Evolutionary conservation across 805 yeast species (phyloP), one percentile per base, ranked within the genome.

Genomic region (Zygoascus bituminiphila): DNA sequence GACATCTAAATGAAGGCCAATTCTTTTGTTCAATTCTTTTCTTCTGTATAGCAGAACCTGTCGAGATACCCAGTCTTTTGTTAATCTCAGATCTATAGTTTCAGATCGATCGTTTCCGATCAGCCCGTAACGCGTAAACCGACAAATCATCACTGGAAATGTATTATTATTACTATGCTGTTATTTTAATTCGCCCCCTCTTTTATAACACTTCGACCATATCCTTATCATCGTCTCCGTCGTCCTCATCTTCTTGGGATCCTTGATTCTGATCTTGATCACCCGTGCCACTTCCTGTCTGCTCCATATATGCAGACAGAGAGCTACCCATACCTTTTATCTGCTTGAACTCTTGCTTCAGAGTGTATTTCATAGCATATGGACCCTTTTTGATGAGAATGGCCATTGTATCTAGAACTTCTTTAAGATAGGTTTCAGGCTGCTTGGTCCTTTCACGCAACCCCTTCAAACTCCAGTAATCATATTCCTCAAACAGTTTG

Each of bases 391-490:
- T 88, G 58, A 86, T 89, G 61, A 93, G 74, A 26, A 78, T 76
- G 1, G 98, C 98, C 60, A 93, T 87, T 43, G 84, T 79, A 52
- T 91, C 98, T 44, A 93, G 71, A 50, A 93, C 85, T 62, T 89
- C 96, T 62, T 89, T 88, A 54, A 93, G 72, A 64, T 86, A 94
- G 14, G 62, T 65, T 63, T 93, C 98, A 1, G 98, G 98, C 71
- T 93, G 98, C 59, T 83, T 82, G 2, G 97, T 88, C 57, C 95
- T 78, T 63, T 93, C 98, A 61, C 88, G 84, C 53, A 93, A 72
- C 36, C 96, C 96, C 67, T 88, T 88, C 74, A 93, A 75, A 9
- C 93, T 81, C 98, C 98, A 93, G 66, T 89, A 93, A 62, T 91
- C 97, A 64, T 84, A 88, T 64, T 89, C 94, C 65, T 88, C 96